Evolutionary conservation across 2,329 filamentous ascomycete species (phyloP).

Genomic region (Elsinoe ampelina): DNA sequence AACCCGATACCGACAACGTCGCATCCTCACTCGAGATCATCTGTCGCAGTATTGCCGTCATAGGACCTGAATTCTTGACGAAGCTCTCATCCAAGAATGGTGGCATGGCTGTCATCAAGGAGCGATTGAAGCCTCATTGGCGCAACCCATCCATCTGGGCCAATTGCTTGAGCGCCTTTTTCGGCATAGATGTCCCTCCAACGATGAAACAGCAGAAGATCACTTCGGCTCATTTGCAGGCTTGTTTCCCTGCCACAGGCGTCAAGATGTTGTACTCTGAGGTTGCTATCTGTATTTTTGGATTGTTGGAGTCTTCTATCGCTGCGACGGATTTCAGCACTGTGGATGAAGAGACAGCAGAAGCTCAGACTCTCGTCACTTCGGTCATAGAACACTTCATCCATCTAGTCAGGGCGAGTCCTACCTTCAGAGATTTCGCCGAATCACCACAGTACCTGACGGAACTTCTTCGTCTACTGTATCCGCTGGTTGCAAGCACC

Average conservation of each 20-base stretch:
- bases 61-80: conserved; percentile 69
- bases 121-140: conserved; percentile 81
- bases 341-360: conserved; percentile 42
- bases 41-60: conserved; percentile 69
- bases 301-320: conserved; percentile 80
- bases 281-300: conserved; percentile 66
- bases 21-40: conserved; percentile 74
- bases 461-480: conserved; percentile 68
- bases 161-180: conserved; percentile 78
- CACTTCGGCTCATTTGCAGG: conserved; percentile 62
- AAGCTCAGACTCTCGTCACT: conserved; percentile 53
- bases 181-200: conserved; percentile 69
- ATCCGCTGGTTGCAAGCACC: conserved; percentile 78
- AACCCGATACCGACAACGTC: conserved; percentile 75
- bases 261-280: conserved; percentile 64
- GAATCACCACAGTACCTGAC: conserved; percentile 72
- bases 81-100: conserved; percentile 82
- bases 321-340: conserved; percentile 45
- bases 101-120: conserved; percentile 78
- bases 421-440: conserved; percentile 73
- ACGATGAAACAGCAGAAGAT: conserved; percentile 66
- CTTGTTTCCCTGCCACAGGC: conserved; percentile 49
- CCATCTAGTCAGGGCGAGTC: conserved; percentile 67
- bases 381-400: conserved; percentile 70
- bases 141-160: conserved; percentile 75